Percentiles rank a stretch among this genome's conserved stretches.
Conservation (phyloP, 164 flowering plant species). For the Aristolochia contorta region DNA sequence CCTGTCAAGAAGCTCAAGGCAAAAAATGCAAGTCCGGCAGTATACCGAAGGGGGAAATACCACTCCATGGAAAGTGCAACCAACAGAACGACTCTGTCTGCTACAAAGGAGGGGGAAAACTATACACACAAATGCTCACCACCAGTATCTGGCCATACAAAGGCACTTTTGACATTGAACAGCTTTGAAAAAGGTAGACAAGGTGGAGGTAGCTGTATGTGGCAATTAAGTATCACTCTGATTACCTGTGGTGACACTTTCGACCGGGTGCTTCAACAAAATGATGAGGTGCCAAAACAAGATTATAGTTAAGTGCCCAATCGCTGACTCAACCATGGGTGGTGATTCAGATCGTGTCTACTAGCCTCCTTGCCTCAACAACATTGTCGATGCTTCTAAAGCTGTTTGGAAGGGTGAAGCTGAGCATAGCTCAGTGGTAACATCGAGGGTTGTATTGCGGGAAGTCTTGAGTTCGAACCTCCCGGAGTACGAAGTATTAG, state of each 20-base stretch:
- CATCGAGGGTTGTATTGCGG: too few species aligned
- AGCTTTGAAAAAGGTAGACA: constrained; percentile 5
- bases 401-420: constrained; percentile 14
- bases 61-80: constrained; percentile 7
- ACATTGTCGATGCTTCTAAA: constrained; percentile 12
- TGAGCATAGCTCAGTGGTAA: too few species aligned
- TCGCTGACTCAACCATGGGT: constrained; percentile 9
- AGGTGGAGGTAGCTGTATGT: constrained; percentile 7
- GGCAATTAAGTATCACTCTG: constrained; percentile 2
- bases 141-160: constrained; percentile 3
- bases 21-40: constrained; percentile 7
- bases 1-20: background rate
- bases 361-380: constrained; percentile 11
- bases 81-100: constrained; percentile 4
- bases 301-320: constrained; percentile 3
- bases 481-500: too few species aligned
- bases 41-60: constrained; percentile 4
- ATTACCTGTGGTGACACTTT: constrained; percentile 5
- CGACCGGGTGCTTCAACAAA: constrained; percentile 4
- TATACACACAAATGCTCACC: constrained; percentile 8
- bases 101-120: constrained; percentile 1
- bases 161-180: constrained; percentile 7
- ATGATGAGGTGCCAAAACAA: constrained; percentile 2
- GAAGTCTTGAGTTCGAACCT: too few species aligned
- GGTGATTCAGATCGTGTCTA: constrained; percentile 6